phyloP scores from a whole-genome alignment of 23 red algal species.

The Chondrus crispus region DNA sequence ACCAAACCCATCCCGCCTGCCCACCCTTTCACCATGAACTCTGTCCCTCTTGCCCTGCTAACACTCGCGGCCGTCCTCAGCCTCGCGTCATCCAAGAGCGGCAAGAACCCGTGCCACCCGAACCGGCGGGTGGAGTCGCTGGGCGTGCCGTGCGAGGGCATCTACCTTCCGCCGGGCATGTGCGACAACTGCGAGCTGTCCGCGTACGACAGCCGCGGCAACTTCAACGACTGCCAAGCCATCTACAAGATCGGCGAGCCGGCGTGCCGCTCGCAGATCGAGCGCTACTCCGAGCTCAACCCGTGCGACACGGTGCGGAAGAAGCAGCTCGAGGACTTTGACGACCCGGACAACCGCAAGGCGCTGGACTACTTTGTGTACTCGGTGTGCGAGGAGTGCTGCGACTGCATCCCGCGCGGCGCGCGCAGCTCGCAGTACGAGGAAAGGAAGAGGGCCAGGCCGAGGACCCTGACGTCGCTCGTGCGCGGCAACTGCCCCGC shows the following conservation, averaged over 20 bases:
- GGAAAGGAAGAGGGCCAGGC: neutral
- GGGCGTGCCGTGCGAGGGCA: neutral
- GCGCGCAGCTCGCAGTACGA: neutral
- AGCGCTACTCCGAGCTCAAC: neutral
- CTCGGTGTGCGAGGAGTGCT: slow-evolving; percentile 69
- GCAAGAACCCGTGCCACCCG: slow-evolving; percentile 19
- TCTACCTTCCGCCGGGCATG: neutral
- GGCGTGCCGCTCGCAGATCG: neutral
- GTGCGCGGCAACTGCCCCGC: slow-evolving; percentile 62
- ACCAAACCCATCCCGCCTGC: too few relatives aligned
- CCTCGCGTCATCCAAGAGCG: too few relatives aligned
- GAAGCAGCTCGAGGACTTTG: neutral
- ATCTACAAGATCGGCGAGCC: neutral
- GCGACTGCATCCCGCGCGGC: slow-evolving; percentile 41
- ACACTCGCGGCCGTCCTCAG: too few relatives aligned
- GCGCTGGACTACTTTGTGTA: slow-evolving; percentile 65
- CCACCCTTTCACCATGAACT: too few relatives aligned
- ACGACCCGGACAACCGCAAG: neutral
- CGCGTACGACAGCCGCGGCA: neutral
- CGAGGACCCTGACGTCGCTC: slow-evolving; percentile 13
- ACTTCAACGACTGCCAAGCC: neutral
- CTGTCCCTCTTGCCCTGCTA: too few relatives aligned
- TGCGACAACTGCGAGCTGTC: neutral
- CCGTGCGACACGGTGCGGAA: neutral
- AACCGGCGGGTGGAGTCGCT: neutral